Percentiles rank a stretch among this genome's conserved stretches.
These are phyloP conservation scores for Ilex paraguariensis DNA, from an alignment of 305 asterid genomes.

Conservation along the genomic window DNA sequence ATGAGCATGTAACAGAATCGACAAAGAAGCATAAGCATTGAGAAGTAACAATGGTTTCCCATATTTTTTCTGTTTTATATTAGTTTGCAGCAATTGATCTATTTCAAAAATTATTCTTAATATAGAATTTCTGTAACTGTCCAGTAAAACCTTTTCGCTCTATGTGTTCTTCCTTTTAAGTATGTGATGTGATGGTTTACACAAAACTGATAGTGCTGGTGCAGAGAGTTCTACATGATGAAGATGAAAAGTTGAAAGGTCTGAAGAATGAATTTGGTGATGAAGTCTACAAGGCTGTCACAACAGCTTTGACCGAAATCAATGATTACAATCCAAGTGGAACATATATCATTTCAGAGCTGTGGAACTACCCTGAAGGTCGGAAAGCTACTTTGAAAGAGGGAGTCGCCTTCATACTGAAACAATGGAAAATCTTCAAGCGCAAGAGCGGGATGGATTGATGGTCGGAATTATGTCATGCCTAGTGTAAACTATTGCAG, in stretches of 20 bases:
- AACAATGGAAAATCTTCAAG: constrained; percentile 36
- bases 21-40: no score
- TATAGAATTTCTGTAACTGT: neutral
- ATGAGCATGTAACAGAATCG: no score
- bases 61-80: no score
- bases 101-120: neutral
- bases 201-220: constrained; percentile 13
- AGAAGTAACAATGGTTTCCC: no score
- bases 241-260: constrained; percentile 67
- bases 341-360: constrained; percentile 52
- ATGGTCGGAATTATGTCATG: neutral
- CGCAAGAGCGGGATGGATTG: constrained; percentile 27
- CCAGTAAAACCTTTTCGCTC: no score
- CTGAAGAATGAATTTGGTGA: constrained; percentile 49
- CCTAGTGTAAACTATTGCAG: no score
- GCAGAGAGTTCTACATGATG: constrained; percentile 53
- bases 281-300: constrained; percentile 61
- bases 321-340: constrained; percentile 86
- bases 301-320: constrained; percentile 52
- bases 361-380: constrained; percentile 68
- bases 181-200: neutral
- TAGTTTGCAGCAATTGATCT: neutral
- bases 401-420: constrained; percentile 54
- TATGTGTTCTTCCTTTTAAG: neutral
- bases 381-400: constrained; percentile 65